Base-by-base conservation (phyloP, 192 early-diverging fungal genomes). In the Coemansia sp. region DNA sequence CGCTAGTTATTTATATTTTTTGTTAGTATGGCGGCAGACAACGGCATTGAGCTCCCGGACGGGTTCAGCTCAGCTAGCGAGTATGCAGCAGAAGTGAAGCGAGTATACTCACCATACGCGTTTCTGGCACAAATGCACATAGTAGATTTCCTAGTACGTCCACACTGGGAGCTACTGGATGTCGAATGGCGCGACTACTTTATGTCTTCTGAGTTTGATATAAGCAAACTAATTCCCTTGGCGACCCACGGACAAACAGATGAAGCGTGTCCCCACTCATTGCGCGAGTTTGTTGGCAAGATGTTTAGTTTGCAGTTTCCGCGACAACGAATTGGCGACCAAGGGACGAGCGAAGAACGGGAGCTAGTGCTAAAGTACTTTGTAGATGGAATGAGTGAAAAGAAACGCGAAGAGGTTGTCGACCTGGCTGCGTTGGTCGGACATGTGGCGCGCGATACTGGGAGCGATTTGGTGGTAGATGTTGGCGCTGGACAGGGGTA, bases 401-500 rank as follows among this genome's bases (percentile, higher is more conserved):
- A 85, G 65, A 85, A 85, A 62, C 70, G 65, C 22, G 71, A 64
- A 7, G 83, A 85, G n/a, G 83, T 85, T 22, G 41, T 70, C 3
- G 70, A 73, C n/a, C 73, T 85, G 29, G 68, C 83, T 24, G 66
- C 68, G 44, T 33, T 85, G 46, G 61, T 85, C 1, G 50, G 63
- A 31, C 16, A 47, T 8, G 65, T 76, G 5, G 73, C 78, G 11
- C 34, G 18, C 31, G 63, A 49, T 12, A 67, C 70, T 12, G 62
- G 66, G 2, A 65, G 73, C 57, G 46, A 29, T 47, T 38, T 80
- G 53, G 76, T 81, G 16, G 73, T 71, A 22, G 83, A 85, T 36
- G 72, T 85, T 18, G 83, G 83, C 2, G 83, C 83, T 3, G 83
- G 83, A 10, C 83, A 81, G 62, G 83, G 83, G 2, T 81, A 85